Evolutionary conservation across 2,329 filamentous ascomycete genomes (phyloP), one percentile per base, ranked within the genome.

Genomic region (Clonostachys chloroleuca): DNA sequence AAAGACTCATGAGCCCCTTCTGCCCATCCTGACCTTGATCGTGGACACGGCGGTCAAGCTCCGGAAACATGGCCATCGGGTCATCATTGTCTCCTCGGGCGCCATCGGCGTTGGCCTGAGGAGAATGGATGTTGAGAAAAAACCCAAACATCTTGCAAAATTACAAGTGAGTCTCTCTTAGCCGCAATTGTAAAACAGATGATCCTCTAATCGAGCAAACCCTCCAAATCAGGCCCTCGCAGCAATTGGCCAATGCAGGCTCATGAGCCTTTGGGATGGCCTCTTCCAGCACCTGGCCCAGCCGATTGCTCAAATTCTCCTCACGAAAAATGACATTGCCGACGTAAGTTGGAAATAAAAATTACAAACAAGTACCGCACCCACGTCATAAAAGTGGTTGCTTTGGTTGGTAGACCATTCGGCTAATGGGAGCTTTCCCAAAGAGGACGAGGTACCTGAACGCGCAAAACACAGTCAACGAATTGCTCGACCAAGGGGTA

Each of bases 241-340:
- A 50, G 94, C 94, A 42, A 95, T 99, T 57, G 94, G 94, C 42
- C 94, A 99, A 73, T 96, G 92, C 63, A 85, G 91, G 52, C 80
- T 99, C 41, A 95, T 99, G 77, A 90, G 87, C 60, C 80, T 99
- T 18, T 99, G 92, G 92, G 92, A 97, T 61, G 89, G 87, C 57
- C 71, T 97, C 8, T 99, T 99, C 65, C 83, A 75, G 36, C 90
- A 97, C 65, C 77, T 96, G 51, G 80, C 84, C 50, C 91, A 97
- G 68, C 92, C 92, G 3, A 86, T 99, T 56, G 92, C 94, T 17
- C 94, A 99, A 70, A 92, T 99, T 56, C 77, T 99, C 34, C 76
- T 99, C 55, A 97, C 94, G 5, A 80, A 94, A 58, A 96, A 92
- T 63, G 94, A 99, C 63, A 99, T 99, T 67, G 89, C 92, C 41